Base-by-base conservation (phyloP, 2,329 filamentous ascomycete genomes). In the Pseudogymnoascus sp. region DNA sequence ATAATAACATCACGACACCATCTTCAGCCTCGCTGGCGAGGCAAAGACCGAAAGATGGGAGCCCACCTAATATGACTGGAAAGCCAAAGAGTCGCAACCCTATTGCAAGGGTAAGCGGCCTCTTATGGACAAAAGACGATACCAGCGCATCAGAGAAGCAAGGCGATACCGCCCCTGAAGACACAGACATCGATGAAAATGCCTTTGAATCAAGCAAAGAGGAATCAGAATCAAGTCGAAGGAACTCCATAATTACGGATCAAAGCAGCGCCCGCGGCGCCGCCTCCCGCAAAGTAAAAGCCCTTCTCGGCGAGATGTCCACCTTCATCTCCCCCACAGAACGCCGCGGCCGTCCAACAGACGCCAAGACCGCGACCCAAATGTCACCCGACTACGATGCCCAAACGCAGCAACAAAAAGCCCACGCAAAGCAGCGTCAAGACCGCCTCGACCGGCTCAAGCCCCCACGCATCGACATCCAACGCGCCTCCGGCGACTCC, bases 41-140 rank as follows among this genome's bases (percentile, higher is more conserved):
- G n/a, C 46, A 56, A 78, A 77, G 63, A 83, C 83, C 14, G 26
- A 56, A 56, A 33, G 46, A 56, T 33, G 46, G 46, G 10, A 56
- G 46, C n/a, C 46, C 46, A 56, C 46, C 46, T 12, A 60, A 37
- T 60, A 24, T n/a, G 59, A 6, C 59, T 40, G 59, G 59, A 24
- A 60, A 40, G 11, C 37, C 59, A 38, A 60, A 60, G 37, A 60
- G 86, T 60, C 82, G 89, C 62, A 86, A 79, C 65, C 86, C 88
- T 69, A 81, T 87, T 6, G 82, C 83, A 0, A 84, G 82, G 69
- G 80, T 88, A 35, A 83, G 84, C 14, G 84, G 85, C 60, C 78
- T 83, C 46, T 82, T 88, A 22, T 79, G 85, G 73, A 83, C 81
- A 67, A 84, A 82, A 69, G 85, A 88, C 33, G 71, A 75, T 22